Conservation (phyloP, 2,329 filamentous ascomycete species). For the Ophiostoma fasciatum region DNA sequence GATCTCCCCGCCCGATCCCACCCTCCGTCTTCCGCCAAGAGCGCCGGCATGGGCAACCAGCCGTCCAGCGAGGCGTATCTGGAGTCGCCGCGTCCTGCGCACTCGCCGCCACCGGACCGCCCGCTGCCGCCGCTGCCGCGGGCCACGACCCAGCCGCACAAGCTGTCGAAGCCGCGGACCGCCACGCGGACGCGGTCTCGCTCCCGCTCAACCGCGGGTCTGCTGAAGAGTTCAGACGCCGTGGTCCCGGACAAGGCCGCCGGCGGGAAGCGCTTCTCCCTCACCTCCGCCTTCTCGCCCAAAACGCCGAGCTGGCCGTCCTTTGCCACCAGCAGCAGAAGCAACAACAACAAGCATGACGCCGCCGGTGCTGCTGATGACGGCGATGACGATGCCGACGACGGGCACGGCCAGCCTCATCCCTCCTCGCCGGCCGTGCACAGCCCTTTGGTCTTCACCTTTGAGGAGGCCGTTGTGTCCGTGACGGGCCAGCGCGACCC, state of each 20-base stretch:
- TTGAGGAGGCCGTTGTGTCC: slow-evolving; percentile 7
- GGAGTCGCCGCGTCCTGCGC: slow-evolving; percentile 12
- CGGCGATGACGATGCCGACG: too few relatives aligned
- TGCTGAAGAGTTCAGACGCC: slow-evolving; percentile 22
- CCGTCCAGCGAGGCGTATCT: slow-evolving; percentile 29
- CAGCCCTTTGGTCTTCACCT: slow-evolving; percentile 7
- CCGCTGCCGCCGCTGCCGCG: slow-evolving; percentile 12
- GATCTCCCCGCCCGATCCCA: too few relatives aligned
- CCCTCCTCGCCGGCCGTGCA: background rate
- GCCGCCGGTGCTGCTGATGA: too few relatives aligned
- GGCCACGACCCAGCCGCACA: slow-evolving; percentile 16
- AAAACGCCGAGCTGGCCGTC: slow-evolving; percentile 1
- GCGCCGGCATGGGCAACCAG: slow-evolving; percentile 35
- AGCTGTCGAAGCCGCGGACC: slow-evolving; percentile 35
- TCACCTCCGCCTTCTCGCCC: slow-evolving; percentile 7
- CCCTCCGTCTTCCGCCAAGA: too few relatives aligned
- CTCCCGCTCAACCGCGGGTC: slow-evolving; percentile 24
- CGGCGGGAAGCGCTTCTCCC: slow-evolving; percentile 14
- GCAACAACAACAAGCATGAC: too few relatives aligned
- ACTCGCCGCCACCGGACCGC: background rate
- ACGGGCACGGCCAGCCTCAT: too few relatives aligned
- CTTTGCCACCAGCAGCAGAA: background rate
- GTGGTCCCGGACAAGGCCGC: slow-evolving; percentile 19
- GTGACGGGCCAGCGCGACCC: slow-evolving; percentile 2
- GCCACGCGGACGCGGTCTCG: slow-evolving; percentile 13